phyloP scores from a whole-genome alignment of 2,329 filamentous ascomycete genomes.

The Triangularia setosa region DNA sequence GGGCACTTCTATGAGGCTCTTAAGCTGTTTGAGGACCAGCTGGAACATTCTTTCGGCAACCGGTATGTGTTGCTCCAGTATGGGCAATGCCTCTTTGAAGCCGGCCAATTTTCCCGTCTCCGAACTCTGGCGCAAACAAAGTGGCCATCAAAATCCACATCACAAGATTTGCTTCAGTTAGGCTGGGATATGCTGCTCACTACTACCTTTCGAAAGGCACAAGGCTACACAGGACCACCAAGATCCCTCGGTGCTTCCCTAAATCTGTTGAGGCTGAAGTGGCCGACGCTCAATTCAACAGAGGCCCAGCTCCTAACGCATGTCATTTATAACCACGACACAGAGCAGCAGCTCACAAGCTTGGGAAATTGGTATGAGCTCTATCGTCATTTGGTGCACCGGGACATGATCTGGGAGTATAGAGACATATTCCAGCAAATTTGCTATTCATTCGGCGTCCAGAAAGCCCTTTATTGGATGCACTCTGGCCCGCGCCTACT shows the following conservation, averaged over 20 bases:
- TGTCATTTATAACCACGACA: background rate
- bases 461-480: background rate
- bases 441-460: background rate
- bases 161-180: background rate
- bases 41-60: background rate
- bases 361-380: background rate
- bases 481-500: no score
- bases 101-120: background rate
- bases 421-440: background rate
- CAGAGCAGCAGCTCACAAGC: no score
- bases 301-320: background rate
- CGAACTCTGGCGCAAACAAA: background rate
- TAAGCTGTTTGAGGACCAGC: background rate
- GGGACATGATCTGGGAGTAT: background rate
- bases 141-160: background rate
- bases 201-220: background rate
- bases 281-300: background rate
- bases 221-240: background rate
- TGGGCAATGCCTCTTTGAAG: background rate
- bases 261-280: background rate
- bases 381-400: background rate
- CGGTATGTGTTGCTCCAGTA: constrained; percentile 6
- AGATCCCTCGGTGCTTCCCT: background rate
- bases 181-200: background rate
- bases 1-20: constrained; percentile 1